These are phyloP conservation scores for Euphorbia schlechtendalii DNA, from an alignment of 441 rosid genomes.

Conservation along the genomic window DNA sequence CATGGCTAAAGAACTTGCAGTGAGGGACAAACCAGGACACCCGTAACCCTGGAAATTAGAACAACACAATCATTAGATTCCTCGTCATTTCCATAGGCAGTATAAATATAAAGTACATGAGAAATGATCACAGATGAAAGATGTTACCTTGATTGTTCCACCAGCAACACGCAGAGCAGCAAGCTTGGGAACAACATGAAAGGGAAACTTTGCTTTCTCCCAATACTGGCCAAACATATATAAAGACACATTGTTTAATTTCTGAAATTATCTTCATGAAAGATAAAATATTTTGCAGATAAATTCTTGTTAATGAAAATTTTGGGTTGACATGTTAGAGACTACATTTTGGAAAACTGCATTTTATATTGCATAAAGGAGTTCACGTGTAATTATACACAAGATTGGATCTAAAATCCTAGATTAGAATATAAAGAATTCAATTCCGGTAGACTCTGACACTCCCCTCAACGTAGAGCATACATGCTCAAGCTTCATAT, in stretches of 20 bases:
- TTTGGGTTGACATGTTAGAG: not conserved
- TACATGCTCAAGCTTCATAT: no score
- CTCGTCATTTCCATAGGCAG: conserved; percentile 7
- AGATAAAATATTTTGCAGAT: not conserved
- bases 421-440: no score
- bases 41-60: conserved; percentile 66
- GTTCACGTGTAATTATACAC: no score
- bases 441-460: no score
- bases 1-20: conserved; percentile 52
- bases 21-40: conserved; percentile 81
- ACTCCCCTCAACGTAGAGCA: no score
- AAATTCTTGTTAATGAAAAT: not conserved
- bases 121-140: not conserved
- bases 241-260: not conserved
- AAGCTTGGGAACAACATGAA: conserved; percentile 69
- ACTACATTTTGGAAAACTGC: no score
- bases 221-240: conserved; percentile 53
- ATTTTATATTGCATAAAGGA: no score
- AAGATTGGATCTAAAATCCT: no score
- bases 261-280: not conserved
- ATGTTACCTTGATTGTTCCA: conserved; percentile 74
- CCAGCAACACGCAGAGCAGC: conserved; percentile 58
- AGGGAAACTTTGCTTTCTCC: conserved; percentile 99
- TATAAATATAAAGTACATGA: conserved; percentile 3
- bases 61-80: conserved; percentile 18